A percentile compares a stretch with the other conserved stretches of the same genome.
Evolutionary conservation across 352 stramenopile genomes (phyloP).

Genomic region (Phytophthora fragariaefolia): DNA sequence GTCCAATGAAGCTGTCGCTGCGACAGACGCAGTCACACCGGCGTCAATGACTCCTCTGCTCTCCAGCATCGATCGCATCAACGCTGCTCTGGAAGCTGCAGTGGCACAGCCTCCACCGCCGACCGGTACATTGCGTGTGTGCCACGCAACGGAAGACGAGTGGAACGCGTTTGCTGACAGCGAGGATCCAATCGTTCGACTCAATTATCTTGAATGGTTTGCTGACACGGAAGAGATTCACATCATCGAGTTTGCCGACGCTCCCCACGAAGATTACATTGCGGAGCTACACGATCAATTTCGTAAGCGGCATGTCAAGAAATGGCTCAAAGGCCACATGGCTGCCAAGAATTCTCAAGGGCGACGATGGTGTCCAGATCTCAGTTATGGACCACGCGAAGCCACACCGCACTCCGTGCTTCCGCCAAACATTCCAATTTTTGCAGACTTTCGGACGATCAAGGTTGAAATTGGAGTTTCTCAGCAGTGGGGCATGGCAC

Average conservation of each 20-base stretch:
- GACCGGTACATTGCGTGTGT: background rate
- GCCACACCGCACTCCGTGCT: constrained; percentile 35
- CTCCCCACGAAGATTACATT: background rate
- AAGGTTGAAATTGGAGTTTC: constrained; percentile 45
- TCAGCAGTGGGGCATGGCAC: constrained; percentile 39
- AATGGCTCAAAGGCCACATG: no score
- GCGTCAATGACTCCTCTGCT: no score
- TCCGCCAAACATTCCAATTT: constrained; percentile 40
- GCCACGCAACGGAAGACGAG: background rate
- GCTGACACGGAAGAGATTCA: background rate
- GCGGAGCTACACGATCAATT: background rate
- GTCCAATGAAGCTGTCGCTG: no score
- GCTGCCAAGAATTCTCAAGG: constrained; percentile 40
- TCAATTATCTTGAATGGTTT: background rate
- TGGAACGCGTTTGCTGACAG: background rate
- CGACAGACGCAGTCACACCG: background rate
- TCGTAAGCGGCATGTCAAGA: background rate
- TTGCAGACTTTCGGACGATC: constrained; percentile 45
- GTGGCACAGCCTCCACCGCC: no score
- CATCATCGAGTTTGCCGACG: background rate
- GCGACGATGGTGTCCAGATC: constrained; percentile 29
- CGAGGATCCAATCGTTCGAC: background rate
- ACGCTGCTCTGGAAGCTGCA: no score
- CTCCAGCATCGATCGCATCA: no score
- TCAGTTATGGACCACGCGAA: constrained; percentile 38